Conservation (phyloP, 495 filamentous ascomycete genomes). For the Xylaria bambusicola region DNA sequence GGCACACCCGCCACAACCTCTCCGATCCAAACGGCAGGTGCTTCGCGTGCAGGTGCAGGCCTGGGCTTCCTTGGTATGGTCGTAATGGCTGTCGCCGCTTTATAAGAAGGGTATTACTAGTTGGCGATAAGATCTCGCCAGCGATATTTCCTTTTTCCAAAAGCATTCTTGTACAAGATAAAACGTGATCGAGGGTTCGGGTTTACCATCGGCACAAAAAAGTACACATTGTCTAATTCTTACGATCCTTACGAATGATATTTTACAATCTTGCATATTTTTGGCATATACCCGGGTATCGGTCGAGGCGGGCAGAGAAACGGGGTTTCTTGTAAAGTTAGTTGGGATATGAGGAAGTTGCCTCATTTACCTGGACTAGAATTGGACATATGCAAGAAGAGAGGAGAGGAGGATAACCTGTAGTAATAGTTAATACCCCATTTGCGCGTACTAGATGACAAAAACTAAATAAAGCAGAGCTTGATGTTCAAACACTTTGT, state of each 20-base stretch:
- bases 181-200: constrained; percentile 8
- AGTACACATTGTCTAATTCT: constrained; percentile 35
- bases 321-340: no score
- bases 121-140: constrained; percentile 16
- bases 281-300: constrained; percentile 8
- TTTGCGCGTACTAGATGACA: not conserved
- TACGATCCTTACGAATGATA: constrained; percentile 46
- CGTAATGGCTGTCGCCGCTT: constrained; percentile 30
- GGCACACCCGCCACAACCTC: constrained; percentile 23
- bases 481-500: constrained; percentile 19
- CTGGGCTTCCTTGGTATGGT: constrained; percentile 38
- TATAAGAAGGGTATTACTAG: constrained; percentile 31
- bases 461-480: constrained; percentile 25
- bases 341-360: not conserved
- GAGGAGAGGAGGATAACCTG: constrained; percentile 18
- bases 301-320: no score
- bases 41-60: constrained; percentile 38
- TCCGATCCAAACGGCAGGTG: constrained; percentile 37
- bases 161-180: constrained; percentile 27
- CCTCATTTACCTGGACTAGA: constrained; percentile 1
- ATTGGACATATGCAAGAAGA: constrained; percentile 16
- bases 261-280: constrained; percentile 21
- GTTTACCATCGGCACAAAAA: constrained; percentile 12
- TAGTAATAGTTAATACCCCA: constrained; percentile 37
- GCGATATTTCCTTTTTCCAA: constrained; percentile 12